A percentile compares a stretch with the other conserved stretches of the same genome.
These are phyloP conservation scores for Chalciporus piperatus DNA, from an alignment of 768 basidiomycete genomes.

Conservation along the genomic window DNA sequence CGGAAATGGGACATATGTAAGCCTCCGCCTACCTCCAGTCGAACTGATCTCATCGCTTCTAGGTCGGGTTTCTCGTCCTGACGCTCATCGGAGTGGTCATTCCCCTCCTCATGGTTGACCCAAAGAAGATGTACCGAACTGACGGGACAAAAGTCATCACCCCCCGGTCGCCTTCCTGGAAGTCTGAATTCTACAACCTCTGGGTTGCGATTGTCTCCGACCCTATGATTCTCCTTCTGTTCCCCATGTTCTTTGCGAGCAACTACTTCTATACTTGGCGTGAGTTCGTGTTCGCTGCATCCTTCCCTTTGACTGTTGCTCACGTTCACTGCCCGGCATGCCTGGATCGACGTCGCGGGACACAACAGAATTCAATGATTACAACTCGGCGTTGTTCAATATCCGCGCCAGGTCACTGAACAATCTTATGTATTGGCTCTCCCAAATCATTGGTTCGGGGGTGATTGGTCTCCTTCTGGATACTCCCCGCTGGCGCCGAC, in stretches of 20 bases:
- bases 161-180: conserved; percentile 70
- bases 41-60: not conserved
- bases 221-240: conserved; percentile 66
- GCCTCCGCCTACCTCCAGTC: conserved; percentile 20
- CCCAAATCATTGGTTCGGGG: conserved; percentile 71
- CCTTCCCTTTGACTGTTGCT: not conserved
- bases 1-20: conserved; percentile 68
- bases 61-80: conserved; percentile 55
- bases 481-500: conserved; percentile 48
- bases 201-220: conserved; percentile 65
- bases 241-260: conserved; percentile 80
- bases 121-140: conserved; percentile 66
- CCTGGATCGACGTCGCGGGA: not conserved
- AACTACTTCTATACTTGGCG: conserved; percentile 88
- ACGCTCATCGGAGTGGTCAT: conserved; percentile 63
- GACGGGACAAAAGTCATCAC: conserved; percentile 68
- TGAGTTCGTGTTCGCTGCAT: conserved; percentile 24
- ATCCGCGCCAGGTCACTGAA: conserved; percentile 75
- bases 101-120: conserved; percentile 68
- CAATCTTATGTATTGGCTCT: conserved; percentile 75
- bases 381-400: conserved; percentile 70
- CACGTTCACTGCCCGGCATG: not conserved
- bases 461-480: conserved; percentile 68
- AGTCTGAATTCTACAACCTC: conserved; percentile 65
- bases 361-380: conserved; percentile 68